These are phyloP conservation scores for Pseudonitzschia multistriata DNA, from an alignment of 108 stramenopile species.

Conservation along the genomic window DNA sequence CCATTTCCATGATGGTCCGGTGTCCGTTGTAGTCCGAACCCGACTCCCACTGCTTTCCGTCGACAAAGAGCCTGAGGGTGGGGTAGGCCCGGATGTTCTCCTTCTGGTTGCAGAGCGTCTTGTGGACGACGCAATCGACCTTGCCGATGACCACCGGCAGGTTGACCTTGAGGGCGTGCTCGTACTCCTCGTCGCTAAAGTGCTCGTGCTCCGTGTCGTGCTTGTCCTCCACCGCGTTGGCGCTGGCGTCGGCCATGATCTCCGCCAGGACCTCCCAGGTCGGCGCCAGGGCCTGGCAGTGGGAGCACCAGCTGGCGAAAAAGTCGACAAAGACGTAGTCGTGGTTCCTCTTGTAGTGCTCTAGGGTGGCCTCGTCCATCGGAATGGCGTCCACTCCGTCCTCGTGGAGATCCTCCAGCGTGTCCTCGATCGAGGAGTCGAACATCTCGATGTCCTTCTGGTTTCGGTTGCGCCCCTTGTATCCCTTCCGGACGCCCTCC, in stretches of 20 bases:
- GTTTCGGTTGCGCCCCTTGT: conserved; percentile 79
- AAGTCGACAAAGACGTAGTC: conserved; percentile 67
- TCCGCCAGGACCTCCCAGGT: conserved; percentile 89
- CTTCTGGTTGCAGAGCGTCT: conserved; percentile 59
- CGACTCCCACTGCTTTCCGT: conserved; percentile 46
- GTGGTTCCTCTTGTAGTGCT: conserved; percentile 39
- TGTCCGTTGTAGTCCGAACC: conserved; percentile 76
- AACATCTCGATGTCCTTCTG: conserved; percentile 70
- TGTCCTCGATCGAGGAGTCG: conserved; percentile 67
- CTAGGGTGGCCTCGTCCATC: conserved; percentile 52
- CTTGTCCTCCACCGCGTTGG: conserved; percentile 10
- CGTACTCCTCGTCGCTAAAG: conserved; percentile 67
- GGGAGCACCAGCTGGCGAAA: conserved; percentile 82
- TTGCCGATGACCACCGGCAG: conserved; percentile 81
- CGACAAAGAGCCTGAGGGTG: conserved; percentile 84
- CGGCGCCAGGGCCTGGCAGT: conserved; percentile 79
- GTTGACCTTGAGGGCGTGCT: conserved; percentile 67
- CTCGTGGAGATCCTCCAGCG: conserved; percentile 85
- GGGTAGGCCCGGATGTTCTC: conserved; percentile 89
- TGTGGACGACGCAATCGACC: conserved; percentile 88
- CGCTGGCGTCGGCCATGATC: conserved; percentile 71
- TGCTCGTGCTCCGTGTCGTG: conserved; percentile 6
- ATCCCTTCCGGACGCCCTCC: conserved; percentile 75
- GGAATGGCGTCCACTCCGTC: conserved; percentile 83
- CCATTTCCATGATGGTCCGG: conserved; percentile 78